Evolutionary conservation across 78 protist genomes (phyloP), one percentile per base, ranked within the genome.

Genomic region (Dictyostelium citrinum): DNA sequence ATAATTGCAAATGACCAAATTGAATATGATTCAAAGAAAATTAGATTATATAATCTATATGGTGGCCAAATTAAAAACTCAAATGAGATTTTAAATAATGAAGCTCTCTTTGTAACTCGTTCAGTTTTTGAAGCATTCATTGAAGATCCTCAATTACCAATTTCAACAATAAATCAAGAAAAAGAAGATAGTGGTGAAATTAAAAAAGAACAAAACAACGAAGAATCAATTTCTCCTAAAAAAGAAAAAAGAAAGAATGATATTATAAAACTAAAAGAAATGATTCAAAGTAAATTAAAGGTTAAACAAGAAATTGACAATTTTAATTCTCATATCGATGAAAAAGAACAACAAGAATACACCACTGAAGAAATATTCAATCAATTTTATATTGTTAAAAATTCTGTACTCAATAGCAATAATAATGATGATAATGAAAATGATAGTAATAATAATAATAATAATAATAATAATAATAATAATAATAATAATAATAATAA

Each of bases 51-150:
- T 31, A 82, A 29, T 68, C 64, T 43, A 27, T 41, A 82, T 29
- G 79, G 79, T 39, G 70, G 80, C 24, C 75, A 67, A 45, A 82
- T 82, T 68, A 61, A 45, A 27, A 39, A 29, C 9, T 67, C 90
- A 3, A 29, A 82, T 14, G 90, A 82, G n/a, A 82, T 82, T 17
- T 33, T 82, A 31, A 41, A 45, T 39, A 49, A 49, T 45, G 90
- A 82, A 41, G 29, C 33, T 5, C 14, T 82, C 8, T 82, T 37
- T 68, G n/a, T 82, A 11, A n/a, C 80, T 11, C 8, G 0, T 12
- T 41, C 45, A 24, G 29, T n/a, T 8, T 24, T 37, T 67, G 51
- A 82, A 64, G 12, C 1, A 5, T 82, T 67, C 70, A 24, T 67
- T 16, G 80, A 67, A 43, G 64, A 55, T 55, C 77, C 77, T 12